Evolutionary conservation across 2,329 filamentous ascomycete genomes (phyloP), one percentile per base, ranked within the genome.

Genomic region (Aspergillus versicolor): DNA sequence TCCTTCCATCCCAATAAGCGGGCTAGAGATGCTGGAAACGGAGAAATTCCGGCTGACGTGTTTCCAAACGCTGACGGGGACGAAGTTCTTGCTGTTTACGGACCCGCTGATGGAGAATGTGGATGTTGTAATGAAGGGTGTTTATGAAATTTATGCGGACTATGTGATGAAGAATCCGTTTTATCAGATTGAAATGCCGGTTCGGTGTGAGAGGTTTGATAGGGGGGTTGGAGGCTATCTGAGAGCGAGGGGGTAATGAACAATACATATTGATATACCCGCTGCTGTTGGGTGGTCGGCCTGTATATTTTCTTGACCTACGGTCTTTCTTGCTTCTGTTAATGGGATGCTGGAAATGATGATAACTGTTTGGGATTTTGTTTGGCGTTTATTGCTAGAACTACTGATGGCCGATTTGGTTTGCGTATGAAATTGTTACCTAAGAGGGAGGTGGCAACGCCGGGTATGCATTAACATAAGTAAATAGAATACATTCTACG

Each of bases 141-240:
- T 97, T 67, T 97, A 99, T 74, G 94, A 97, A 73, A 78, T 97
- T 52, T 99, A 97, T 78, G 85, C 91, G 50, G 94, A 99, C 75
- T 97, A 91, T 73, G 94, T 99, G 65, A 97, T 97, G 91, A 99
- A 97, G 82, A 99, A 99, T 74, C 94, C 94, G 1, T 99, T 99
- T 72, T 97, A 97, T 77, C 92, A 94, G 70, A 82, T 96, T 56
- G 94, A 99, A 79, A 99, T 97, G 92, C 94, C 94, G 6, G 86
- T 99, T 53, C 83, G 94, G 60, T 96, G 94, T 76, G 94, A 97
- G 71, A 89, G 91, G 66, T 99, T 97, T 78, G 94, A 99, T 74
- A 83, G 92, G 66, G 91, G 91, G 74, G 74, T 97, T 63, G 83
- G 84, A 63, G 90, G 87, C 38, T 96, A 92, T 76, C 85, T 96